Evolutionary conservation across 225 moss, liverwort and hornwort genomes (phyloP), one percentile per base, ranked within the genome.

Genomic region (Takakia lepidozioides): DNA sequence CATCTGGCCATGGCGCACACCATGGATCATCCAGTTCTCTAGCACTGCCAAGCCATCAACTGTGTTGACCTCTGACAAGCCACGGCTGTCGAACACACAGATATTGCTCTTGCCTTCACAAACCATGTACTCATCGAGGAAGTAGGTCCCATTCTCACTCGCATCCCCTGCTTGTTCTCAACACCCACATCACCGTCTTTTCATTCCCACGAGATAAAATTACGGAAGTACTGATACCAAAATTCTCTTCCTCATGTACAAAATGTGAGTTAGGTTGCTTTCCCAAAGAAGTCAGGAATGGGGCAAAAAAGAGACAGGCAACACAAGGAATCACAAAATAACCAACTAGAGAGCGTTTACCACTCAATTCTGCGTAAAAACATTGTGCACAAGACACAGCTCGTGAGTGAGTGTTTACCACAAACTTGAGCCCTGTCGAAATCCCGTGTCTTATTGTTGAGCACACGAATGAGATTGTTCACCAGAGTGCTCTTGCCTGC

Each of bases 1-100:
- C 76, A 83, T 83, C 51, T 83, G 83, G 52, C 76, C 80, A 62
- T 89, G 79, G 21, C 76, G 71, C 26, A 88, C 73, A 36, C 88
- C 85, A 19, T 74, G 54, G 47, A 66, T 61, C 82, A 88, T 82
- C 83, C 82, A 83, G 3, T 67, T 55, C 51, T 74, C 66, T 22
- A 79, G 72, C 38, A 74, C 47, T 17, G 63, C 62, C 59, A 71
- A 63, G 40, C 58, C 66, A 16, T 76, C 76, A 3, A 50, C 29
- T 35, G 68, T 59, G 48, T 82, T 76, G 62, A 81, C 63, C 52
- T 80, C 82, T 3, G 79, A 68, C 59, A 85, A 71, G 36, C 85
- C 82, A 19, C 82, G 80, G 40, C 78, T 82, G 52, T 88, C 87
- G 29, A 82, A 88, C 48, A 80, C 63, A 62, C 70, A 64, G 50